A percentile compares a stretch with the other conserved stretches of the same genome.
Evolutionary conservation across 805 yeast species (phyloP).

Genomic region (Cephaloascus fragrans): DNA sequence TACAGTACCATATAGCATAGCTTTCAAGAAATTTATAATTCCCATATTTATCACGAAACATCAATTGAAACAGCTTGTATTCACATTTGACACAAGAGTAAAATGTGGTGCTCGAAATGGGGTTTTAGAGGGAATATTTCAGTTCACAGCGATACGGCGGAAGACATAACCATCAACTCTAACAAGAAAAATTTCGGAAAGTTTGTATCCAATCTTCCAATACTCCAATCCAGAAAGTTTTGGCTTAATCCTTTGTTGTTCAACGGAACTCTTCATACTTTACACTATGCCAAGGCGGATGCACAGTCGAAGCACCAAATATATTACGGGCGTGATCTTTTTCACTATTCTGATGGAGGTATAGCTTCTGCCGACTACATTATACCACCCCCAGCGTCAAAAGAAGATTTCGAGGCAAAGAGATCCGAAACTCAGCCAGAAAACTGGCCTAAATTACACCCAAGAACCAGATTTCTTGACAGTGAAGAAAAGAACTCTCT

Average conservation of each 20-base stretch:
- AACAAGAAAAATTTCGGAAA: background rate
- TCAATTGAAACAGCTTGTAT: too few species aligned
- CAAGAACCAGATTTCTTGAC: slow-evolving; percentile 44
- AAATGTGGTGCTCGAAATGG: slow-evolving; percentile 12
- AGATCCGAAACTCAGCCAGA: slow-evolving; percentile 21
- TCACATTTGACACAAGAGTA: too few species aligned
- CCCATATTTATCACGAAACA: too few species aligned
- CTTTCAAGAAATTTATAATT: too few species aligned
- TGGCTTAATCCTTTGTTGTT: slow-evolving; percentile 53
- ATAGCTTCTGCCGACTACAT: slow-evolving; percentile 69
- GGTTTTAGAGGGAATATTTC: slow-evolving; percentile 16
- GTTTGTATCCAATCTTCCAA: slow-evolving; percentile 7
- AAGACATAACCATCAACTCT: background rate
- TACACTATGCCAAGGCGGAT: slow-evolving; percentile 50
- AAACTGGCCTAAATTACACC: slow-evolving; percentile 30
- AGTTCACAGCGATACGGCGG: slow-evolving; percentile 6
- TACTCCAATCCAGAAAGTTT: slow-evolving; percentile 24
- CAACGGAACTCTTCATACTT: slow-evolving; percentile 72
- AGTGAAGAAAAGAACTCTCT: slow-evolving; percentile 23
- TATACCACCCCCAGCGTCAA: slow-evolving; percentile 24
- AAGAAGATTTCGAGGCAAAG: slow-evolving; percentile 14
- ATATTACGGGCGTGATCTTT: slow-evolving; percentile 66
- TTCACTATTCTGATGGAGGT: slow-evolving; percentile 56
- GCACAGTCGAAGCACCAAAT: slow-evolving; percentile 43
- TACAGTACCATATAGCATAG: too few species aligned